Conservation (phyloP, 768 basidiomycete species). For the Cyclocybe cylindracea region DNA sequence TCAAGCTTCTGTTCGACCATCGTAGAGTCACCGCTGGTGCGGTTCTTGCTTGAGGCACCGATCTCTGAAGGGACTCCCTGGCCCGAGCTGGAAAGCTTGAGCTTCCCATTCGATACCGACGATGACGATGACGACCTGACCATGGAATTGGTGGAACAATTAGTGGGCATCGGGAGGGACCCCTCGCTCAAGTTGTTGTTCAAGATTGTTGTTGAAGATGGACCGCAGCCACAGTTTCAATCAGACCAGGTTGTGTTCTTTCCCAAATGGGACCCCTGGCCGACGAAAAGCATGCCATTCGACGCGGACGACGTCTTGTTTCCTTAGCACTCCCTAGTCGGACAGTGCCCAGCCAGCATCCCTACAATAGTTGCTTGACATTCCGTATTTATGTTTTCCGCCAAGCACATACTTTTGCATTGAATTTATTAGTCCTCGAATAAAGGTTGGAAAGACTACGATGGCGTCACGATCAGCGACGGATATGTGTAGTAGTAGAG, state of each 20-base stretch:
- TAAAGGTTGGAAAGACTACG: constrained; percentile 47
- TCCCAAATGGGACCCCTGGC: constrained; percentile 30
- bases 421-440: constrained; percentile 45
- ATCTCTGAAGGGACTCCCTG: constrained; percentile 26
- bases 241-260: constrained; percentile 20
- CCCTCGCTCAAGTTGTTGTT: constrained; percentile 30
- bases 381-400: neutral
- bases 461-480: neutral
- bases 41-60: constrained; percentile 22
- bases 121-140: constrained; percentile 26
- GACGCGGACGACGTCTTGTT: constrained; percentile 35
- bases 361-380: neutral
- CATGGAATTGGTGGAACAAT: constrained; percentile 20
- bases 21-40: constrained; percentile 25
- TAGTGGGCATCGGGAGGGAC: constrained; percentile 20
- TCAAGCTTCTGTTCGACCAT: constrained; percentile 22
- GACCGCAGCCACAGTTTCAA: too few species aligned
- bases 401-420: neutral
- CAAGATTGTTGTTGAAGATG: constrained; percentile 13
- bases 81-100: constrained; percentile 33
- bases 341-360: neutral
- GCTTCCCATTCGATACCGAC: constrained; percentile 28
- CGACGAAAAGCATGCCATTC: constrained; percentile 18
- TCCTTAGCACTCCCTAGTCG: constrained; percentile 5
- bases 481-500: neutral